Evolutionary conservation across 2,329 filamentous ascomycete genomes (phyloP), one percentile per base, ranked within the genome.

Genomic region (Clathrospora elynae): DNA sequence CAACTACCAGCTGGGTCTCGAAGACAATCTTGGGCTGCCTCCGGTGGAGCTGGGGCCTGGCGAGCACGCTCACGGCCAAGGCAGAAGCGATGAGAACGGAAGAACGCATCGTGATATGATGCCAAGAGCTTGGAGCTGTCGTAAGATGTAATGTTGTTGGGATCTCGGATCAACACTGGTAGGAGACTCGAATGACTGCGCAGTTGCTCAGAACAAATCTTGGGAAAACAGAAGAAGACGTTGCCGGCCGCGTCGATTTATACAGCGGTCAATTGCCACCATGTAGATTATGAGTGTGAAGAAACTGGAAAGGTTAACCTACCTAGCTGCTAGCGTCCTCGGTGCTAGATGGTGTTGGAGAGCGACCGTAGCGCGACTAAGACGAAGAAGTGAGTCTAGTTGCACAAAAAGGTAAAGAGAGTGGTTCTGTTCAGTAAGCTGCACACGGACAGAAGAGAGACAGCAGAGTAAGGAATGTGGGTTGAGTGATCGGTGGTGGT

Each of bases 21-120:
- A 61, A 66, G 35, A 58, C 48, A 13, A 59, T 32, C 16, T 53
- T 48, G 7, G 54, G 57, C 36, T 59, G 58, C 14, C 51, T 49
- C 20, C 56, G 28, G 25, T 42, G 31, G 3, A 35, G 18, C 6
- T 59, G 49, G n/a, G 64, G 62, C 9, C 44, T 43, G 17, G 62
- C 64, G 18, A 64, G 31, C 40, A 53, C 55, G 37, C 57, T 53
- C n/a, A 57, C 36, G 20, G 55, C 63, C 39, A 67, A 37, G 12
- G 51, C 55, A 8, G 55, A 59, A 35, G 57, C 44, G 34, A 67
- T 40, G 38, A 66, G 42, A 34, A 61, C 10, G 10, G 47, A 51
- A 17, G 57, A 58, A 40, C 56, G 62, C 65, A 69, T 69, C 16
- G 34, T 59, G 35, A 46, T 39, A n/a, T 26, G 30, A 36, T 23